Base-by-base conservation (phyloP, 1,284 basidiomycete genomes). In the Cystobasidiaceae sp. region DNA sequence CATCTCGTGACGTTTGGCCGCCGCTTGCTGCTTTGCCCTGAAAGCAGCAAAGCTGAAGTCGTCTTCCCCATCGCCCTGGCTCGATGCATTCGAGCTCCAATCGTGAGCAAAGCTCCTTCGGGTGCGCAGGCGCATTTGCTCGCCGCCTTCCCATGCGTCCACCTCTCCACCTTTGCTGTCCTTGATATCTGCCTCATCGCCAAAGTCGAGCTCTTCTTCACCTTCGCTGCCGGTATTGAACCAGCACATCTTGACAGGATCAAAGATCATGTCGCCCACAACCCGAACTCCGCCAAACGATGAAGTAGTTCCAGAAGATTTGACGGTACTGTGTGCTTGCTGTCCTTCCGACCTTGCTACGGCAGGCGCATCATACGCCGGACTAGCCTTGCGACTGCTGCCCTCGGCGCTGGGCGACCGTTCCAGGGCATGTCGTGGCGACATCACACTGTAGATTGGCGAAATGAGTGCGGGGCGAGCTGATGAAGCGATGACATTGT, bases 211-310 rank as follows among this genome's bases (percentile, higher is more conserved):
- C 74, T 96, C 92, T 13, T 94, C 92, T 43, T 93, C 90, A 72
- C 94, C 90, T 67, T 93, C 93, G 7, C 79, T 51, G 83, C 88
- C 58, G 86, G 90, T 69, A 34, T 69, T 68, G 72, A 93, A 84
- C 93, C 93, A 97, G 73, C 89, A 89, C 91, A 97, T 96, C 43
- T 85, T 84, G 56, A 85, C 75, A 1, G 94, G 92, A 78, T 97
- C 93, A 73, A 97, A 97, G 54, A 92, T 85, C 93, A 97, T 97
- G 79, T 93, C 92, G 56, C 93, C 93, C 13, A 97, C 93, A 73
- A 93, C 85, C 59, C 90, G 84, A 9, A 76, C 70, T 21, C 72
- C 57, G 30, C 62, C 33, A 55, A 69, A 21, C 6, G 33, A 54
- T 21, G 57, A 57, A 19, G 34, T 62, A 44, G 52, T 66, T 46